Conservation (phyloP, 306 rosid species). For the Canavalia gladiata region DNA sequence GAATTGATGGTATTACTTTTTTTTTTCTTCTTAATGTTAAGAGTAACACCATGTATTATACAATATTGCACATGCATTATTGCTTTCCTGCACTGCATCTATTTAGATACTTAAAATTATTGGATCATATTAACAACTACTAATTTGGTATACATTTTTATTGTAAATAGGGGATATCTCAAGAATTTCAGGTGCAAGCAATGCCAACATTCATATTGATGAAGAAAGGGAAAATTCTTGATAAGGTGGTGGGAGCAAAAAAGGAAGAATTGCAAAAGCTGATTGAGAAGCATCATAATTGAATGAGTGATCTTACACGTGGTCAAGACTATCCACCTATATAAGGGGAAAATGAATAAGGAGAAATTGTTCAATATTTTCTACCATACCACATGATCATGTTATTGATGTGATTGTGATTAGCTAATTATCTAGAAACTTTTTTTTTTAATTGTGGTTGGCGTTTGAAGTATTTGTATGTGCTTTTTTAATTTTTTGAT, state of each 20-base stretch:
- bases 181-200: conserved; percentile 69
- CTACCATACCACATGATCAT: conserved; percentile 19
- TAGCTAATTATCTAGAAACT: neutral
- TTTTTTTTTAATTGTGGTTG: neutral
- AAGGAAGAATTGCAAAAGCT: conserved; percentile 70
- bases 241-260: conserved; percentile 72
- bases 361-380: conserved; percentile 27
- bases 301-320: conserved; percentile 28
- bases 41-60: neutral
- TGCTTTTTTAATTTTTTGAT: neutral
- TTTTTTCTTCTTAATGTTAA: neutral
- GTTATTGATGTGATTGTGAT: conserved; percentile 20
- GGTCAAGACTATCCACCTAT: neutral
- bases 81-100: neutral
- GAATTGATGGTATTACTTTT: conserved; percentile 56
- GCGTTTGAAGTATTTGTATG: conserved; percentile 7
- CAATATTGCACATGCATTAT: neutral
- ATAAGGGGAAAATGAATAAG: conserved; percentile 40
- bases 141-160: neutral
- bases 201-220: conserved; percentile 83
- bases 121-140: neutral
- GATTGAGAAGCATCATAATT: conserved; percentile 69
- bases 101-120: neutral
- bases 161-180: conserved; percentile 64
- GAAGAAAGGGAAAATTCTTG: conserved; percentile 72